Evolutionary conservation across 2,329 filamentous ascomycete species (phyloP).

Genomic region (Byssoonygena ceratinophila): DNA sequence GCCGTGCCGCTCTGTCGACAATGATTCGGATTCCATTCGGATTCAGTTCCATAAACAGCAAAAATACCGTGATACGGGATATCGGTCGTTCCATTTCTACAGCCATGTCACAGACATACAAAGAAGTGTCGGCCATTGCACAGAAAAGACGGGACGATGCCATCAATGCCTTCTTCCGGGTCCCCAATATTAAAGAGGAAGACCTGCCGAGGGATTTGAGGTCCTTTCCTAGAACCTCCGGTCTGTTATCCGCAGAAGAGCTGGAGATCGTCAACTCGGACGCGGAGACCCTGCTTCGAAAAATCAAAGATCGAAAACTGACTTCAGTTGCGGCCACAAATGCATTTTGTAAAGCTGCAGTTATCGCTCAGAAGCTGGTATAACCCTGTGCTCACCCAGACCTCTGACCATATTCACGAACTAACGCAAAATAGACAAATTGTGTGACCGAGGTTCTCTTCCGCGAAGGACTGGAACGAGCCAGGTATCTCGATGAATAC

Average conservation of each 20-base stretch:
- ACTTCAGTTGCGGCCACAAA: slow-evolving; percentile 15
- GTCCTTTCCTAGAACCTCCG: slow-evolving; percentile 33
- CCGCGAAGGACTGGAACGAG: slow-evolving; percentile 31
- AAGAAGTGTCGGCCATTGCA: slow-evolving; percentile 31
- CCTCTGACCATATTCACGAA: not conserved
- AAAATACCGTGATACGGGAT: not conserved
- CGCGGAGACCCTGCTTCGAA: slow-evolving; percentile 28
- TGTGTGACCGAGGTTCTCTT: slow-evolving; percentile 51
- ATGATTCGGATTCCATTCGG: not conserved
- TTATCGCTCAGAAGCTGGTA: slow-evolving; percentile 29
- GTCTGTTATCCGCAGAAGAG: slow-evolving; percentile 48
- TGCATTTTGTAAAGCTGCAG: slow-evolving; percentile 33
- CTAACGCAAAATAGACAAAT: slow-evolving; percentile 41
- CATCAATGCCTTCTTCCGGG: slow-evolving; percentile 19
- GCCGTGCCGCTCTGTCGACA: not conserved
- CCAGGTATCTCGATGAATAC: slow-evolving; percentile 28
- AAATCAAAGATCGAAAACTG: slow-evolving; percentile 26
- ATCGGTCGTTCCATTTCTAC: not conserved
- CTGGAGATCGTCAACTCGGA: slow-evolving; percentile 40
- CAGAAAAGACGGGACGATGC: slow-evolving; percentile 26
- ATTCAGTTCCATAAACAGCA: not conserved
- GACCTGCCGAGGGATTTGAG: slow-evolving; percentile 16
- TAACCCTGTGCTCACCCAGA: not conserved
- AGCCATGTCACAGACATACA: slow-evolving; percentile 27
- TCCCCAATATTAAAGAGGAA: slow-evolving; percentile 16